A percentile compares a stretch with the other conserved stretches of the same genome.
phyloP scores from a whole-genome alignment of 2,329 filamentous ascomycete species.

The Diaporthe citriasiana region DNA sequence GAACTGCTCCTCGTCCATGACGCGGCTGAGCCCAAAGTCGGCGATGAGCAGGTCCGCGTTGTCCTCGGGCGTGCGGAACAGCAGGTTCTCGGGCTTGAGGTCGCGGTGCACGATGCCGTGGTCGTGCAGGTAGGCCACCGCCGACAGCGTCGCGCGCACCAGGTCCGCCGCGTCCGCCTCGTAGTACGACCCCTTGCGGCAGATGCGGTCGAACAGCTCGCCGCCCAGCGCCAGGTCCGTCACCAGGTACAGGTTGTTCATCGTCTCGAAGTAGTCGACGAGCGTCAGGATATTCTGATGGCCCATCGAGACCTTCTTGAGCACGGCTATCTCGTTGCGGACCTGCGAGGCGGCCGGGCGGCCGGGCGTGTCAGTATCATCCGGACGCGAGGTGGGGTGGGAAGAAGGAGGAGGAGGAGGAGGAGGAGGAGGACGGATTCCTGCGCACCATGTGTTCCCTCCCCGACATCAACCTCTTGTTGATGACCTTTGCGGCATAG shows the following conservation, averaged over 20 bases:
- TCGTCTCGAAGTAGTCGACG: conserved; percentile 99
- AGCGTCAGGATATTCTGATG: conserved; percentile 98
- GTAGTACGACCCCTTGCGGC: conserved; percentile 98
- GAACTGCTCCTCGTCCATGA: conserved; percentile 99
- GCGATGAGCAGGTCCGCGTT: conserved; percentile 97
- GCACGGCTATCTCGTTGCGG: conserved; percentile 96
- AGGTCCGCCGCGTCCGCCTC: conserved; percentile 96
- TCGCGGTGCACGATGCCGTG: conserved; percentile 99
- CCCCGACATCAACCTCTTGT: conserved; percentile 97
- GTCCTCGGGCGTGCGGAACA: conserved; percentile 97
- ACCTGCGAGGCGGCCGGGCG: conserved; percentile 69
- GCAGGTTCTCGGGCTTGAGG: conserved; percentile 95
- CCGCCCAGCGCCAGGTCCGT: conserved; percentile 96
- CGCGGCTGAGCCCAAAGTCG: conserved; percentile 94
- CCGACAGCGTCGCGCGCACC: conserved; percentile 93
- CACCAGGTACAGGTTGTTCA: conserved; percentile 99
- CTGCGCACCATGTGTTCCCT: conserved; percentile 92
- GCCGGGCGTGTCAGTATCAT: conserved; percentile 17
- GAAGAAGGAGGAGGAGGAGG: too few relatives aligned
- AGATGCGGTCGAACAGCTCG: conserved; percentile 98
- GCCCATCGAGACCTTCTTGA: conserved; percentile 99
- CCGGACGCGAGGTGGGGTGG: neutral
- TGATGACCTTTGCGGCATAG: conserved; percentile 99
- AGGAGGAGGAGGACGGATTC: conserved; percentile 36
- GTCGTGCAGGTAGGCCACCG: conserved; percentile 98